Evolutionary conservation across 1,139 yeast species (phyloP).

Genomic region (Hemisphaericaspora subhashii): DNA sequence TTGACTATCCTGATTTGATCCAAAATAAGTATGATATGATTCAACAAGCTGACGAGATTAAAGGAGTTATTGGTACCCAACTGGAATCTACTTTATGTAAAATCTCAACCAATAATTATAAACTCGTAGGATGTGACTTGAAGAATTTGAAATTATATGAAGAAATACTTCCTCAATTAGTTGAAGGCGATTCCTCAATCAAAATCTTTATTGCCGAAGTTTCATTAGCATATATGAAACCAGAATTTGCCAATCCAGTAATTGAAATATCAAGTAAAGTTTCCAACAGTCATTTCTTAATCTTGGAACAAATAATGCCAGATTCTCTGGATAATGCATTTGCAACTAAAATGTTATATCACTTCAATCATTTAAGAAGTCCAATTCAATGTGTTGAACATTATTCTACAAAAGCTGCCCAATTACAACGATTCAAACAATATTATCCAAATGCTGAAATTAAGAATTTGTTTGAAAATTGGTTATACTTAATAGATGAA

Average conservation of each 20-base stretch:
- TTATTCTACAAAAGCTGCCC: conserved; percentile 55
- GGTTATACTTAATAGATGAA: conserved; percentile 46
- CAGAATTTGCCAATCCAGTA: conserved; percentile 64
- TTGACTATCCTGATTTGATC: conserved; percentile 74
- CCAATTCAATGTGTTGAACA: conserved; percentile 67
- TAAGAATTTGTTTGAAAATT: conserved; percentile 56
- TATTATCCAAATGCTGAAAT: conserved; percentile 52
- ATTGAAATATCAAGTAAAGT: conserved; percentile 50
- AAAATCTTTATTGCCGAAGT: conserved; percentile 79
- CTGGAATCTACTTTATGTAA: conserved; percentile 24
- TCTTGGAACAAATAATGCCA: conserved; percentile 74
- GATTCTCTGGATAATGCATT: conserved; percentile 63
- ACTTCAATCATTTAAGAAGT: conserved; percentile 65
- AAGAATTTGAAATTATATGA: conserved; percentile 48
- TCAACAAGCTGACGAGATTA: conserved; percentile 45
- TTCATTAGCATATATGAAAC: conserved; percentile 77
- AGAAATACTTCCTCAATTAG: conserved; percentile 25
- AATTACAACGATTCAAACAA: conserved; percentile 47
- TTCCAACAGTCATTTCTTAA: conserved; percentile 58
- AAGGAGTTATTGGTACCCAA: conserved; percentile 42
- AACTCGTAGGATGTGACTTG: conserved; percentile 71
- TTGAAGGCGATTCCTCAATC: conserved; percentile 25
- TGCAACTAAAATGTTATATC: conserved; percentile 72
- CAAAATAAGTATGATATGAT: conserved; percentile 55
- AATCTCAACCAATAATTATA: conserved; percentile 49